Base-by-base conservation (phyloP, 495 filamentous ascomycete genomes). In the Physcia stellaris region DNA sequence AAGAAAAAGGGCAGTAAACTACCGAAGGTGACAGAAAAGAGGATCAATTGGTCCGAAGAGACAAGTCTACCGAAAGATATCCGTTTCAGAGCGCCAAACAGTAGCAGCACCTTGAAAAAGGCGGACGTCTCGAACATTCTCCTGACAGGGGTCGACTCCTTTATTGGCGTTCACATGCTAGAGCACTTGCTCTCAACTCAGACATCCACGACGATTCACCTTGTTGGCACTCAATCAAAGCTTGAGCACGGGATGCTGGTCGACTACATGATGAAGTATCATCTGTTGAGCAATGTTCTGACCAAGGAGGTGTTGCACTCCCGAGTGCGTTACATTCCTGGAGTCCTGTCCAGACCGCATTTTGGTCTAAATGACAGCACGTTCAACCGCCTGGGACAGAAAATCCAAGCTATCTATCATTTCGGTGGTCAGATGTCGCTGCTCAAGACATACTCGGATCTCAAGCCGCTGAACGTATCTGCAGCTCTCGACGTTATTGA, bases 341-440 rank as follows among this genome's bases (percentile, higher is more conserved):
- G 46, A 10, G n/a, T 19, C 21, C 34, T 50, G 1, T 29, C 46
- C 13, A n/a, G 44, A 26, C 40, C 47, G 2, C n/a, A 28, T 22
- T 35, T 35, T 20, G 33, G 33, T n/a, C 33, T 35, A 20, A 20
- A 35, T 19, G 18, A 38, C 6, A 13, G 23, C 6, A 26, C 24
- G 12, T 53, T 53, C 45, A 19, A 13, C 10, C 12, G 12, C 12
- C 41, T 53, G 11, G 50, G 45, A 29, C 7, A 28, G n/a, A 27
- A 5, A n/a, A 29, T 52, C 20, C 49, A 53, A 21, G 30, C 30
- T 6, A 49, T 53, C 40, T 51, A 52, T 41, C 50, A 52, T 24
- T 20, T 45, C 5, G 50, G 45, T 23, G 45, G 29, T 17, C 20
- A 52, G 9, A 37, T 48, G 11, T 53, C 50, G 22, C 49, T 53